These are phyloP conservation scores for Penicillium manginii DNA, from an alignment of 495 filamentous ascomycete species.

Conservation along the genomic window DNA sequence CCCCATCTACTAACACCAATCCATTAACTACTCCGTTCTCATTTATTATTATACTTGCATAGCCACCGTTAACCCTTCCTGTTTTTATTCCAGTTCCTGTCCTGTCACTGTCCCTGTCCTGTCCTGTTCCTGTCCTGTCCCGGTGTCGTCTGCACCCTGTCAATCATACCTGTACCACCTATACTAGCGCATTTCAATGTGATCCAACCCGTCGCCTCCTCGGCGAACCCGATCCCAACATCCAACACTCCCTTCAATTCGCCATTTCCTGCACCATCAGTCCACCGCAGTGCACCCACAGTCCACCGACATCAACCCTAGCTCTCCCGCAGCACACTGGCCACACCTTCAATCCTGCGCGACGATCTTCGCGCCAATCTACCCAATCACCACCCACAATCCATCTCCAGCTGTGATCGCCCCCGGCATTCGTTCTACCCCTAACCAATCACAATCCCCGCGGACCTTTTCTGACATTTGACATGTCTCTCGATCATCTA, in stretches of 20 bases:
- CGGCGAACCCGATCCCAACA: not conserved
- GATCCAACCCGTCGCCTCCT: not conserved
- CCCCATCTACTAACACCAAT: no score
- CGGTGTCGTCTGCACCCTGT: not conserved
- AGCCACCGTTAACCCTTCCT: no score
- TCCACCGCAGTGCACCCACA: not conserved
- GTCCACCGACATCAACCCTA: not conserved
- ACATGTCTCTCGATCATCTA: not conserved
- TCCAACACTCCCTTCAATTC: not conserved
- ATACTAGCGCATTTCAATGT: not conserved
- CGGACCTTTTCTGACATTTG: slow-evolving; percentile 16
- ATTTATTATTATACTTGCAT: no score
- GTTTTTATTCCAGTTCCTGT: no score
- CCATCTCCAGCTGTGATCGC: slow-evolving; percentile 26
- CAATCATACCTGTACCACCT: not conserved
- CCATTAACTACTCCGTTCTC: no score
- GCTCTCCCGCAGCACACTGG: slow-evolving; percentile 4
- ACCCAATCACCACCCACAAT: slow-evolving; percentile 23
- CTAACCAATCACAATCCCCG: slow-evolving; percentile 20
- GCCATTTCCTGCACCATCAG: not conserved
- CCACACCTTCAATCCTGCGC: slow-evolving; percentile 5
- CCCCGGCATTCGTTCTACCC: slow-evolving; percentile 21
- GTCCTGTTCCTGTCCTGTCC: no score
- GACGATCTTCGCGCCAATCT: slow-evolving; percentile 22
- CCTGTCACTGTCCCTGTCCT: no score